Evolutionary conservation across 106 monocot genomes (phyloP), one percentile per base, ranked within the genome.

Genomic region (Hemerocallis citrina): DNA sequence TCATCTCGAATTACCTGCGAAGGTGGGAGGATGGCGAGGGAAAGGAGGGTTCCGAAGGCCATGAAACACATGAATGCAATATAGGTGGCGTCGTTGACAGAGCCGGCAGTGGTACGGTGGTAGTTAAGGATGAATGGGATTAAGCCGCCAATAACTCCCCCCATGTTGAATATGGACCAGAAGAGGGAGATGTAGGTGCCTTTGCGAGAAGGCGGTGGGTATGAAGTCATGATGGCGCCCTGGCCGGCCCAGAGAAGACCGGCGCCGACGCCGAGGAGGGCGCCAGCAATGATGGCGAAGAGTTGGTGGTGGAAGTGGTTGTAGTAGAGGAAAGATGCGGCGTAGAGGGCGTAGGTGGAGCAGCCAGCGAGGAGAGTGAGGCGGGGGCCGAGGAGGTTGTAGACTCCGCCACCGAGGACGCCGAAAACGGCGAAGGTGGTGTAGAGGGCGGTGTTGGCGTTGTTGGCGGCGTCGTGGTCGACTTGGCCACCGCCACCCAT

Each of bases 361-460:
- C 80, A 86, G 40, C 87, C 91, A 66, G 64, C 10, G 81, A 88
- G 45, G 42, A 98, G 96, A 49, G 96, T 91, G 58, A 91, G 81
- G 31, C 79, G 77, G 28, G 96, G 96, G 37, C 91, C 96, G 61
- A 98, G 69, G 63, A 98, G 66, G 79, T 91, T 98, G 74, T 84
- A 88, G 62, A 75, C 66, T 62, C 76, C 96, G 45, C 96, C 96
- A 51, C 87, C 96, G 39, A 85, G 79, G 38, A 98, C 56, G 48
- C 91, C 96, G 79, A 77, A 84, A 68, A 98, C 63, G 67, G 91
- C 62, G 79, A 91, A 98, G 35, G 84, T 69, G 57, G 90, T 70
- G 88, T 98, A 98, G 33, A 91, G 87, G 22, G 96, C 91, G 21
- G 96, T 98, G 79, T 91, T 91, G 72, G 96, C 96, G 79, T 91